A percentile compares a stretch with the other conserved stretches of the same genome.
Evolutionary conservation across 805 yeast species (phyloP).

Genomic region (Candida hispaniensis): DNA sequence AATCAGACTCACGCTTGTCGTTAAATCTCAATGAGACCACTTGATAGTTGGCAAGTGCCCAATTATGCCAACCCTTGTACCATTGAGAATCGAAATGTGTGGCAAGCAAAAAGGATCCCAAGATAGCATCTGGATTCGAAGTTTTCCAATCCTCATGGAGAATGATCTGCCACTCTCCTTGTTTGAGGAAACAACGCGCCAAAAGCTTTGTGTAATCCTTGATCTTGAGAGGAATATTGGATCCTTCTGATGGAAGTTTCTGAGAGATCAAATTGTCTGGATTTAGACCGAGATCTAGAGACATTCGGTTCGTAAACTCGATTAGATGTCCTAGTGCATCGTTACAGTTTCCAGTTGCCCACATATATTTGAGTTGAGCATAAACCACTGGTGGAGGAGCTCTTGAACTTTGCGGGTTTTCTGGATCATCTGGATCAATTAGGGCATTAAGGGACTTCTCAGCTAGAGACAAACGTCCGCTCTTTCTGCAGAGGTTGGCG

Average conservation of each 20-base stretch:
- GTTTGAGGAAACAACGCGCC: conserved; percentile 91
- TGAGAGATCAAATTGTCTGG: conserved; percentile 71
- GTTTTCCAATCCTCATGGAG: conserved; percentile 66
- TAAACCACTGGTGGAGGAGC: conserved; percentile 97
- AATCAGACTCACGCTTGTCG: conserved; percentile 21
- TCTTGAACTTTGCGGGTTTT: conserved; percentile 41
- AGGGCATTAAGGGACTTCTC: conserved; percentile 79
- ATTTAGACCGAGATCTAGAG: conserved; percentile 75
- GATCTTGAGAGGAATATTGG: conserved; percentile 63
- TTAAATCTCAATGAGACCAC: conserved; percentile 55
- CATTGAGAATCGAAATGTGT: conserved; percentile 88
- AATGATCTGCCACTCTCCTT: conserved; percentile 96
- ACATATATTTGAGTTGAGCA: conserved; percentile 91
- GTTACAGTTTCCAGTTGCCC: conserved; percentile 85
- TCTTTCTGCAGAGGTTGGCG: conserved; percentile 89
- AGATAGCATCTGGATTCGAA: conserved; percentile 60
- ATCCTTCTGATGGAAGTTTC: conserved; percentile 61
- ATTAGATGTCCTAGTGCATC: conserved; percentile 80
- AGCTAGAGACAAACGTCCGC: conserved; percentile 85
- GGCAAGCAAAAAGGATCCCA: conserved; percentile 86
- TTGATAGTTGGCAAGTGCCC: conserved; percentile 98
- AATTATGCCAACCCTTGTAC: conserved; percentile 99
- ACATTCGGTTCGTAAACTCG: conserved; percentile 84
- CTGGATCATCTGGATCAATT: conserved; percentile 59
- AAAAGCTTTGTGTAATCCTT: conserved; percentile 73